Evolutionary conservation across 163 green algal species (phyloP).

Genomic region (Smithsoniella earleae): DNA sequence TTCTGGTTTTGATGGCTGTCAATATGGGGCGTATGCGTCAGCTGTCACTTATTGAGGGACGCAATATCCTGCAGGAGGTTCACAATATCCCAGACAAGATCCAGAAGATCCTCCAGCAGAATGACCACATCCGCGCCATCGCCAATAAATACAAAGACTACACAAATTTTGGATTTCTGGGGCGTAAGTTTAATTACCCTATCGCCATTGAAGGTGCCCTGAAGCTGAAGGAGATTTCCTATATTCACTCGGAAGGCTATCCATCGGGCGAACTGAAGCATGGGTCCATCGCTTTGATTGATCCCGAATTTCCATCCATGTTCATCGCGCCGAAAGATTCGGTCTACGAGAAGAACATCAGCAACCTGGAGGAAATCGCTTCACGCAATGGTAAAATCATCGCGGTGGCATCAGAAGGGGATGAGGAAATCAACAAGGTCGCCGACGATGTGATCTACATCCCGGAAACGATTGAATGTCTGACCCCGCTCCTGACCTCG

Average conservation of each 20-base stretch:
- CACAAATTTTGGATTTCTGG: too few species aligned
- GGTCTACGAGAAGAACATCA: slow-evolving; percentile 83
- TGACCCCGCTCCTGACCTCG: slow-evolving; percentile 94
- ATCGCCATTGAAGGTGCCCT: too few species aligned
- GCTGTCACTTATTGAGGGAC: too few species aligned
- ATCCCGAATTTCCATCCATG: slow-evolving; percentile 86
- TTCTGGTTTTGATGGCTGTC: slow-evolving; percentile 87
- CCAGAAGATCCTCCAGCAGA: too few species aligned
- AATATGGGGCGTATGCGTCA: slow-evolving; percentile 77
- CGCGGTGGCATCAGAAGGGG: slow-evolving; percentile 72
- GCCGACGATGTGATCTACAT: too few species aligned
- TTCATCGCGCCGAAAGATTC: too few species aligned
- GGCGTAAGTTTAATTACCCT: too few species aligned
- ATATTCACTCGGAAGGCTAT: slow-evolving; percentile 95
- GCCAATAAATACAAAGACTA: too few species aligned
- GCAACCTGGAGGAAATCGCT: slow-evolving; percentile 77
- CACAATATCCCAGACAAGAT: too few species aligned
- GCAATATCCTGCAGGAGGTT: too few species aligned
- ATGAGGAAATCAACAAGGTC: slow-evolving; percentile 47
- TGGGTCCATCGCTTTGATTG: slow-evolving; percentile 87
- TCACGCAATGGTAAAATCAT: slow-evolving; percentile 66
- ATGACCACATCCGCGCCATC: too few species aligned
- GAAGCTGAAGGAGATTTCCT: slow-evolving; percentile 90
- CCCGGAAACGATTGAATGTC: slow-evolving; percentile 64
- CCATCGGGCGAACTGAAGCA: slow-evolving; percentile 99